Evolutionary conservation across 2,329 filamentous ascomycete genomes (phyloP), one percentile per base, ranked within the genome.

Genomic region (Parafenestella ontariensis): DNA sequence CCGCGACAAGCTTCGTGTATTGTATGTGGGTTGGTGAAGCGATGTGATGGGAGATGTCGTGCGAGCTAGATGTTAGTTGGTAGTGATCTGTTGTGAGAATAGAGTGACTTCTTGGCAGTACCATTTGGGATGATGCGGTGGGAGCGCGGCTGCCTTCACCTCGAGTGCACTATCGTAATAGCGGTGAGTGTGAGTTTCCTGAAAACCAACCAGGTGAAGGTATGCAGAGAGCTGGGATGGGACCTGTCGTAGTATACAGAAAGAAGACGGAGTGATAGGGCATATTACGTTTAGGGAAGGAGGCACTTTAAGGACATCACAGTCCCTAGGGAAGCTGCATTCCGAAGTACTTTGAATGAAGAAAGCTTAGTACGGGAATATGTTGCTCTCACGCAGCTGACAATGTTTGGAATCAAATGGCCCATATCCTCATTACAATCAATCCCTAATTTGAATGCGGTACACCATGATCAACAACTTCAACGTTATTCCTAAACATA

Each of bases 401-500:
- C 31, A 5, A n/a, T 17, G 15, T 2, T n/a, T 17, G 13, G 31
- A n/a, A 17, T n/a, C 17, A 5, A 5, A 34, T 34, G n/a, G 17
- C 15, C 15, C 15, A 5, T 34, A 40, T 10, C 4, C 37, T 11
- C 37, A 23, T n/a, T 18, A 23, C 21, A 4, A 40, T 40, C 2
- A 15, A 34, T 15, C 20, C 3, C 20, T 23, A 7, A 23, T 21
- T 0, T 52, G 24, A 57, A 40, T 53, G 43, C 2, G 50, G 28
- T 24, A 49, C n/a, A 42, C 44, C 48, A 23, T 64, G 63, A 40
- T 61, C 49, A 33, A 67, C 64, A 29, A 64, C 59, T 52, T 66
- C 64, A 33, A 67, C 49, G 45, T 67, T 67, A 47, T 67, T 67
- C 13, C 62, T 67, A 39, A 3, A 24, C 2, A 21, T 5, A 11